phyloP scores from a whole-genome alignment of 177 flowering plant species.

The Vitis hybrid region DNA sequence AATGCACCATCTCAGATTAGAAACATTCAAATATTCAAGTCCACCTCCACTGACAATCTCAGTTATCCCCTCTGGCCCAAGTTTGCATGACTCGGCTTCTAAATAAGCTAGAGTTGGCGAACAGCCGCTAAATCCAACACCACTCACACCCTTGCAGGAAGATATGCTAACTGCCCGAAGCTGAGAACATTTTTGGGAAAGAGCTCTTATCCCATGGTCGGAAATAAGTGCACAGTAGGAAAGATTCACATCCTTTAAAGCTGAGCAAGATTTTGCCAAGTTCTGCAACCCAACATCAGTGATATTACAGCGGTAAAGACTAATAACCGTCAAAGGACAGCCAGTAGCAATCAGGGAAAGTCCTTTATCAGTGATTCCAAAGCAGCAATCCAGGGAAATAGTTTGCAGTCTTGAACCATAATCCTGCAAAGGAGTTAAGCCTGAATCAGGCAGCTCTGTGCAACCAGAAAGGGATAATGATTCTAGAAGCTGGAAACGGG shows the following conservation, averaged over 20 bases:
- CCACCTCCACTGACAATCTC: slow-evolving; percentile 63
- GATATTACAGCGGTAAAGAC: slow-evolving; percentile 60
- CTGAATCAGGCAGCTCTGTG: slow-evolving; percentile 54
- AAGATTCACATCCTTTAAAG: slow-evolving; percentile 50
- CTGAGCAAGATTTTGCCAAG: slow-evolving; percentile 47
- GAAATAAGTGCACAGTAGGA: slow-evolving; percentile 50
- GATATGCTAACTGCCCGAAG: slow-evolving; percentile 48
- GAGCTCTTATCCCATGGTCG: slow-evolving; percentile 50
- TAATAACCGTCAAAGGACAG: slow-evolving; percentile 50
- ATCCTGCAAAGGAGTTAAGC: slow-evolving; percentile 28
- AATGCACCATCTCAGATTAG: slow-evolving; percentile 33
- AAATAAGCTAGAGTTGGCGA: slow-evolving; percentile 42
- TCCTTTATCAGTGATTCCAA: slow-evolving; percentile 54
- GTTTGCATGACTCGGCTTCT: slow-evolving; percentile 65
- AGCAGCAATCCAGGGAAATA: slow-evolving; percentile 62
- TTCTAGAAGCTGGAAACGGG: slow-evolving; percentile 51
- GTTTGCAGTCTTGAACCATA: slow-evolving; percentile 46
- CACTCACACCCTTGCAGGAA: slow-evolving; percentile 42
- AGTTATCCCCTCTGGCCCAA: slow-evolving; percentile 56
- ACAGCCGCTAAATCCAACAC: slow-evolving; percentile 63
- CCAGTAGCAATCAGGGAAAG: slow-evolving; percentile 39
- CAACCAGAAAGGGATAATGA: slow-evolving; percentile 64
- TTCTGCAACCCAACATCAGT: slow-evolving; percentile 50
- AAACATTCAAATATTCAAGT: slow-evolving; percentile 52
- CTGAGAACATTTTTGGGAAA: slow-evolving; percentile 40